phyloP scores from a whole-genome alignment of 345 rosid genomes.

The Pseudoturritis turrita region DNA sequence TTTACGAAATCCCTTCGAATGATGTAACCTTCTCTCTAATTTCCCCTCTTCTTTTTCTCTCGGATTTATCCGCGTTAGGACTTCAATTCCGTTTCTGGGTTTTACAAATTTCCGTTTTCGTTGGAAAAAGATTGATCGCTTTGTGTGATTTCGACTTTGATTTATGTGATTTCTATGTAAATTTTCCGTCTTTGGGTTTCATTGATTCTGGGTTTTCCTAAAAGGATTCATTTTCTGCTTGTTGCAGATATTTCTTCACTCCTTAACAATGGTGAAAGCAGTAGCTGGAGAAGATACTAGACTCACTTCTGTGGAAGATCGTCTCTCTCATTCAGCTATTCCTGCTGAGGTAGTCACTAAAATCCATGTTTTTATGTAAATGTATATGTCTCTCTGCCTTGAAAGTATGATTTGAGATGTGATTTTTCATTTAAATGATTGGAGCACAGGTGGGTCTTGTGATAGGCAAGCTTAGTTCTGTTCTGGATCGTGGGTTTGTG shows the following conservation, averaged over 20 bases:
- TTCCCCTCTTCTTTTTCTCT: not conserved
- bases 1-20: not conserved
- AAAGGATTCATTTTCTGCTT: not conserved
- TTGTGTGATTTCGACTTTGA: not conserved
- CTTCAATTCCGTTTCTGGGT: constrained; percentile 17
- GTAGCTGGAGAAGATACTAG: constrained; percentile 76
- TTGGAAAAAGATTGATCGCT: not conserved
- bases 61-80: not conserved
- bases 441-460: constrained; percentile 69
- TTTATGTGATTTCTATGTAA: not conserved
- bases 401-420: not conserved
- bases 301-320: constrained; percentile 64
- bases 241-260: not conserved
- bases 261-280: constrained; percentile 68
- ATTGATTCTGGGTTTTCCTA: not conserved
- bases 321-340: constrained; percentile 63
- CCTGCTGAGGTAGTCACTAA: constrained; percentile 54
- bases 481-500: constrained; percentile 73
- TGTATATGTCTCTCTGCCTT: not conserved
- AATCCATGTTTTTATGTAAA: not conserved
- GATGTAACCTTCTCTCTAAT: not conserved
- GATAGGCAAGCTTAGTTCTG: constrained; percentile 80
- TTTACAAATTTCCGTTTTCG: not conserved
- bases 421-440: not conserved
- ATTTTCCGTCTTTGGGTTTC: not conserved